phyloP scores from a whole-genome alignment of 2,329 filamentous ascomycete species.

The Alternaria incomplexa region DNA sequence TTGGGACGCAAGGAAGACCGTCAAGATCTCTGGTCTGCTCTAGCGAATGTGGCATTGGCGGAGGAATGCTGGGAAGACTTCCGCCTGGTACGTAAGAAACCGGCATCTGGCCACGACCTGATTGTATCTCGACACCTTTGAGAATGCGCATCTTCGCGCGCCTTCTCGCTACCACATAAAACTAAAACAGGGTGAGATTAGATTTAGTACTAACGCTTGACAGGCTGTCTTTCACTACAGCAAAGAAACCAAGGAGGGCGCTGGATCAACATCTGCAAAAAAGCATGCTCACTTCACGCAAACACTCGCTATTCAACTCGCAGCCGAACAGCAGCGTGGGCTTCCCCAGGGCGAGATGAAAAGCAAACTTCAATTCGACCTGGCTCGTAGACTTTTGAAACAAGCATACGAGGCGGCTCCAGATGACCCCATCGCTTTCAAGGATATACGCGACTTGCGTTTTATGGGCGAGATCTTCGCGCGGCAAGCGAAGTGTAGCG shows the following conservation, averaged over 20 bases:
- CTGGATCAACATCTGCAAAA: conserved; percentile 18
- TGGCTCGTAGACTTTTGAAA: conserved; percentile 34
- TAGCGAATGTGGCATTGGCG: conserved; percentile 36
- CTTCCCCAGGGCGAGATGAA: conserved; percentile 22
- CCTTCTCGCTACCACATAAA: not conserved
- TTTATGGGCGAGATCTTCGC: conserved; percentile 43
- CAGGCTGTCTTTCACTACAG: conserved; percentile 40
- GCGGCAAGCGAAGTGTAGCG: conserved; percentile 28
- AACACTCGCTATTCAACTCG: conserved; percentile 38
- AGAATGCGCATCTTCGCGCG: not conserved
- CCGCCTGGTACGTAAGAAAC: conserved; percentile 30
- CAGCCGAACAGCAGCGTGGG: conserved; percentile 28
- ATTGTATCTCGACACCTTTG: not conserved
- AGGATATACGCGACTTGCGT: conserved; percentile 40
- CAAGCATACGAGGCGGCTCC: conserved; percentile 35
- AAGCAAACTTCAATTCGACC: conserved; percentile 22
- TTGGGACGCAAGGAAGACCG: conserved; percentile 29
- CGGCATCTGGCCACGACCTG: not conserved
- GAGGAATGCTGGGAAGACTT: conserved; percentile 46
- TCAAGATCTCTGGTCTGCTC: conserved; percentile 33
- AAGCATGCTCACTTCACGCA: conserved; percentile 35
- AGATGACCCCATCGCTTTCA: conserved; percentile 33
- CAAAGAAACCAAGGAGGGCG: conserved; percentile 26
- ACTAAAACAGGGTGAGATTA: not conserved
- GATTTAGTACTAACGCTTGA: conserved; percentile 8